phyloP scores from a whole-genome alignment of 2,329 filamentous ascomycete species.

The Exophiala xenobiotica region DNA sequence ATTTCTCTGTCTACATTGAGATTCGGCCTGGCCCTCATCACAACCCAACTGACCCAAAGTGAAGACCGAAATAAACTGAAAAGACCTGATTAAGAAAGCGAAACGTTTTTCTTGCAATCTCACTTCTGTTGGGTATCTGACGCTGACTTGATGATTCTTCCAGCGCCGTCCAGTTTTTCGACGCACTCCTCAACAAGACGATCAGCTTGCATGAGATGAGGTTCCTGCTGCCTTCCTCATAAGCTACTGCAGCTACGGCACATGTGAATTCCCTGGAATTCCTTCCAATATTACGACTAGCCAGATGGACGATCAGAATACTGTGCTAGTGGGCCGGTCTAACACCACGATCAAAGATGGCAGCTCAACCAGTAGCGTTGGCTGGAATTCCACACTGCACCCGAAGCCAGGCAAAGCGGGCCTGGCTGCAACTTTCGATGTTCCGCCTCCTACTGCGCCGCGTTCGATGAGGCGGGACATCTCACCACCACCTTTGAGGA shows the following conservation, averaged over 20 bases:
- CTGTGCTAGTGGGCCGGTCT: too few species aligned
- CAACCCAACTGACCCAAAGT: constrained; percentile 20
- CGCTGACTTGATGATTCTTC: not conserved
- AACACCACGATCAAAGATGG: too few species aligned
- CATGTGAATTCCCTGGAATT: too few species aligned
- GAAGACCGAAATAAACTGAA: constrained; percentile 28
- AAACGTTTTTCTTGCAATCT: not conserved
- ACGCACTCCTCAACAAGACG: too few species aligned
- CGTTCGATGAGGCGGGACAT: constrained; percentile 16
- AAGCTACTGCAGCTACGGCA: too few species aligned
- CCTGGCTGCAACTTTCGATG: not conserved
- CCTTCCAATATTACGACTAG: too few species aligned
- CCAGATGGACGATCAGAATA: too few species aligned
- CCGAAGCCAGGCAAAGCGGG: too few species aligned
- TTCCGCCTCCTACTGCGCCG: constrained; percentile 7
- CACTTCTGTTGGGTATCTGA: not conserved
- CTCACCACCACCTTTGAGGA: constrained; percentile 9
- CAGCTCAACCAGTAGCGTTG: too few species aligned
- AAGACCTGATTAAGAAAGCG: constrained; percentile 22
- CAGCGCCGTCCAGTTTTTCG: not conserved
- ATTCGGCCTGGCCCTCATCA: not conserved
- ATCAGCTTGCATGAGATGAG: too few species aligned
- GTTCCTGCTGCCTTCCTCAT: too few species aligned
- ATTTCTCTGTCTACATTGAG: constrained; percentile 4
- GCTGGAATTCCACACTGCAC: too few species aligned